Conservation (phyloP, 2,329 filamentous ascomycete genomes). For the Paramyrothecium sp. region DNA sequence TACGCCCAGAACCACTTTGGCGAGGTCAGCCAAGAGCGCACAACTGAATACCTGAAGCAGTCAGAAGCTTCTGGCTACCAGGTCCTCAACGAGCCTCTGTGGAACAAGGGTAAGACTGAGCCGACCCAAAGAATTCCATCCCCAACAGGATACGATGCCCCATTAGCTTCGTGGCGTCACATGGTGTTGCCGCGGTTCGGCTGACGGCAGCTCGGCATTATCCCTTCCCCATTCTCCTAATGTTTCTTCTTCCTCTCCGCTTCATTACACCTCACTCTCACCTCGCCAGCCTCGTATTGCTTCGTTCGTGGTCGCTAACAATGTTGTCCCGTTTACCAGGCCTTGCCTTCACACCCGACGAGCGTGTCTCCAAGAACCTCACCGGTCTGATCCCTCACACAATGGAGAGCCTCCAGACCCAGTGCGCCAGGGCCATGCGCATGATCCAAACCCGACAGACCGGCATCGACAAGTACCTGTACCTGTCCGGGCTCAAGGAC, state of each 20-base stretch:
- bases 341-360: conserved; percentile 62
- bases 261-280: conserved; percentile 7
- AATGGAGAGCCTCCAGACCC: conserved; percentile 58
- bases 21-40: conserved; percentile 52
- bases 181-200: too few relatives aligned
- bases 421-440: conserved; percentile 67
- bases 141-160: too few relatives aligned
- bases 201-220: too few relatives aligned
- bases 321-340: conserved; percentile 36
- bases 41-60: conserved; percentile 53
- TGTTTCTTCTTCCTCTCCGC: conserved; percentile 1
- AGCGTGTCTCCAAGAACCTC: conserved; percentile 63
- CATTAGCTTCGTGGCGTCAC: conserved; percentile 8
- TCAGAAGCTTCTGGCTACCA: conserved; percentile 58
- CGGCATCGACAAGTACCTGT: conserved; percentile 79
- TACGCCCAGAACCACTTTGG: conserved; percentile 56
- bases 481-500: conserved; percentile 72
- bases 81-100: conserved; percentile 59
- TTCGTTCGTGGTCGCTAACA: conserved; percentile 8
- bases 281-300: not conserved
- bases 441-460: conserved; percentile 71
- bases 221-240: not conserved
- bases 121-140: not conserved
- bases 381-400: conserved; percentile 65
- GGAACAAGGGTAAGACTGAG: conserved; percentile 67